Evolutionary conservation across 1,284 basidiomycete genomes (phyloP), one percentile per base, ranked within the genome.

Genomic region (Ustilago trichophora): DNA sequence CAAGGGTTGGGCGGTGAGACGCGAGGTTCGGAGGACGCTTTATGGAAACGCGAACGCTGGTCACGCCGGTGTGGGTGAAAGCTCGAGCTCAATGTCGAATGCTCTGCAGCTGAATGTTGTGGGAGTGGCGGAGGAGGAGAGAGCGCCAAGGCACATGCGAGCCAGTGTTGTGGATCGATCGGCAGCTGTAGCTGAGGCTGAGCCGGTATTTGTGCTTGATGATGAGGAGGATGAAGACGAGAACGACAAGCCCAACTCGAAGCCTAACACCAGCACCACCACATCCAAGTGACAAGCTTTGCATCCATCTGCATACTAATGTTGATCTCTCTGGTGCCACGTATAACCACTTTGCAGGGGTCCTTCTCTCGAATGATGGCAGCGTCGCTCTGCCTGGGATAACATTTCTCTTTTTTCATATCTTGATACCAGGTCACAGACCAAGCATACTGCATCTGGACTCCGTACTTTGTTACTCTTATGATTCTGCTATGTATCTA

Each of bases 1-100:
- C 54, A 80, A 80, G 55, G 77, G 72, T 0, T 76, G 69, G 69
- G 76, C 77, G 19, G 55, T 75, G 12, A 34, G 58, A 11, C 56
- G 70, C 38, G 72, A 77, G 31, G 47, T 55, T 11, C 32, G 35
- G 49, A 32, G 67, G 3, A 35, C 22, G 11, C 16, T 47, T 32
- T 31, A 31, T 13, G 42, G 38, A n/a, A n/a, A n/a, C n/a, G n/a
- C n/a, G n/a, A n/a, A n/a, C n/a, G n/a, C n/a, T n/a, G 19, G 41
- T n/a, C n/a, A n/a, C n/a, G n/a, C n/a, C n/a, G 32, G 31, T 26
- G n/a, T 32, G 42, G 5, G 36, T 12, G 7, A n/a, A n/a, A n/a
- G n/a, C n/a, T n/a, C n/a, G n/a, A n/a, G n/a, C n/a, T n/a, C n/a
- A n/a, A n/a, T n/a, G n/a, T n/a, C n/a, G 16, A 57, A 51, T 15